Percentiles rank a stretch among this genome's conserved stretches.
phyloP scores from a whole-genome alignment of 1,139 yeast species.

The Sugiyamaella xylanicola region DNA sequence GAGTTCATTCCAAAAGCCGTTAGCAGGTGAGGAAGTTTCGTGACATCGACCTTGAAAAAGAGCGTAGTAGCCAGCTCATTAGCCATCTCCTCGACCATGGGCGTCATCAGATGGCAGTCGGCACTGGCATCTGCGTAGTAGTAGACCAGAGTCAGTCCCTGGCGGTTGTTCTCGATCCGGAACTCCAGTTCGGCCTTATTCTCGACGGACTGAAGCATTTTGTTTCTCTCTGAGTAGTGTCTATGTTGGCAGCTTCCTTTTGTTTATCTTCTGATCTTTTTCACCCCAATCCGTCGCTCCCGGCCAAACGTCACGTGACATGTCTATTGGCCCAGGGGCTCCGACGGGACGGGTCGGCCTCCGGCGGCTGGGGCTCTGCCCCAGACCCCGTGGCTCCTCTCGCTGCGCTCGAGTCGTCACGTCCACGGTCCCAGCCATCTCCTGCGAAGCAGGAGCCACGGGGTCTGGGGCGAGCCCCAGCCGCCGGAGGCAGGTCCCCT shows the following conservation, averaged over 20 bases:
- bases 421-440: no score
- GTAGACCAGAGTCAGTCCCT: constrained; percentile 17
- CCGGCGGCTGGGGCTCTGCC: neutral
- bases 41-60: constrained; percentile 12
- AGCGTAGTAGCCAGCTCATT: constrained; percentile 3
- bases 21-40: constrained; percentile 10
- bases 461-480: no score
- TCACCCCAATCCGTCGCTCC: neutral
- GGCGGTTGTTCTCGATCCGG: constrained; percentile 7
- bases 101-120: constrained; percentile 17
- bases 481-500: no score
- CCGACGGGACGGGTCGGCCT: neutral
- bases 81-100: constrained; percentile 18
- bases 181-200: constrained; percentile 10
- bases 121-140: constrained; percentile 16
- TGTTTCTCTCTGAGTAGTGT: neutral
- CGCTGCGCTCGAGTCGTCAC: no score
- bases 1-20: constrained; percentile 7
- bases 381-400: neutral
- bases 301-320: neutral
- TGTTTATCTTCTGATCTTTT: neutral
- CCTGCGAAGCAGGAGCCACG: no score
- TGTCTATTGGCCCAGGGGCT: neutral
- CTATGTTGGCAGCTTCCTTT: neutral
- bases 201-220: constrained; percentile 10